phyloP scores from a whole-genome alignment of 169 alveolate species.

The Cryptosporidium bovis region DNA sequence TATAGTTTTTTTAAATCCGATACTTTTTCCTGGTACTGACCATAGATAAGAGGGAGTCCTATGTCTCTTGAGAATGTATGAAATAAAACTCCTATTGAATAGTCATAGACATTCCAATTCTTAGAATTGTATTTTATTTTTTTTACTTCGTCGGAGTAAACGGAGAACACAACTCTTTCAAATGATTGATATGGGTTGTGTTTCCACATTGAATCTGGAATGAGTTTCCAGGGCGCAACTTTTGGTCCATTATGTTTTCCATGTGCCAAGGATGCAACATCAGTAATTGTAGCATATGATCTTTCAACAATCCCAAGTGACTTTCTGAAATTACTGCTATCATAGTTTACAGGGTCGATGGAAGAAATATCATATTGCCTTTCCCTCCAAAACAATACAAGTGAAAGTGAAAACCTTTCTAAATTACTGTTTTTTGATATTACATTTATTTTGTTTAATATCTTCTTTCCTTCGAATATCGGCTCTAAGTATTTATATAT shows the following conservation, averaged over 20 bases:
- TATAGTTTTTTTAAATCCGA: slow-evolving; percentile 7
- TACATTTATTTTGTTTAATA: slow-evolving; percentile 18
- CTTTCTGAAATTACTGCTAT: slow-evolving; percentile 42
- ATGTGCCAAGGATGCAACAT: slow-evolving; percentile 58
- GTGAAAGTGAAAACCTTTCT: slow-evolving; percentile 38
- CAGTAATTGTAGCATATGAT: slow-evolving; percentile 64
- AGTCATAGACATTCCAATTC: slow-evolving; percentile 59
- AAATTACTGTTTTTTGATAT: slow-evolving; percentile 6
- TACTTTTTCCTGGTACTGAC: slow-evolving; percentile 52
- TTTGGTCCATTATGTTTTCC: slow-evolving; percentile 55
- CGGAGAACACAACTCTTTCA: slow-evolving; percentile 49
- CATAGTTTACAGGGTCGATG: slow-evolving; percentile 45
- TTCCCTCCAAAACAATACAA: slow-evolving; percentile 48
- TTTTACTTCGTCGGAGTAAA: slow-evolving; percentile 55
- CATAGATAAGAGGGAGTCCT: slow-evolving; percentile 16
- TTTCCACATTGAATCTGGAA: slow-evolving; percentile 72
- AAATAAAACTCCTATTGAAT: slow-evolving; percentile 37
- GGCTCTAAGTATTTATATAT: slow-evolving; percentile 27
- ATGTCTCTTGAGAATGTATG: slow-evolving; percentile 55
- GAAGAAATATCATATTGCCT: slow-evolving; percentile 61
- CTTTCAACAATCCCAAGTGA: slow-evolving; percentile 34
- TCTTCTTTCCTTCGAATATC: slow-evolving; percentile 7
- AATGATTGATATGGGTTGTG: slow-evolving; percentile 52
- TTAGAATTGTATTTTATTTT: slow-evolving; percentile 32
- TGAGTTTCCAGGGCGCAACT: slow-evolving; percentile 68